phyloP scores from a whole-genome alignment of 2,329 filamentous ascomycete species.

The Gremmenia infestans region DNA sequence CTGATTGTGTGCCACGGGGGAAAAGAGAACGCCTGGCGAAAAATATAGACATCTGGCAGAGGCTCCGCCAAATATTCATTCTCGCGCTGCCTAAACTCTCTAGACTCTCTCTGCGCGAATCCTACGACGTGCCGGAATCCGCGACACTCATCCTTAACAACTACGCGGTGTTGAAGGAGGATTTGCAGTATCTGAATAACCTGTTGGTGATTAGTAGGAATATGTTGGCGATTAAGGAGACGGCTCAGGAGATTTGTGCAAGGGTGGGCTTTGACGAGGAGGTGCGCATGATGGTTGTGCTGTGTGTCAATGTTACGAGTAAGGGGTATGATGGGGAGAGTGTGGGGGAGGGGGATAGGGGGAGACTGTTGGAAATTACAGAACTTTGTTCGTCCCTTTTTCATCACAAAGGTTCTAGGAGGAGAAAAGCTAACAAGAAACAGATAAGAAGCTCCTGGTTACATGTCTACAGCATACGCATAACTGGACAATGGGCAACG shows the following conservation, averaged over 20 bases:
- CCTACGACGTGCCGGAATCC: constrained; percentile 55
- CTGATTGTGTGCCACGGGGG: constrained; percentile 2
- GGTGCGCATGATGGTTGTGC: constrained; percentile 59
- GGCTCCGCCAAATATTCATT: constrained; percentile 56
- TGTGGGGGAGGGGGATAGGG: constrained; percentile 52
- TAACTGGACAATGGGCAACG: constrained; percentile 65
- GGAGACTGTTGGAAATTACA: constrained; percentile 57
- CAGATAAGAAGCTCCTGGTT: constrained; percentile 62
- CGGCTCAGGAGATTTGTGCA: constrained; percentile 61
- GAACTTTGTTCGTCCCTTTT: constrained; percentile 50
- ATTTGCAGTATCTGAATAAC: constrained; percentile 59
- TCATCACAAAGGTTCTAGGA: not conserved
- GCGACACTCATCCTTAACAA: constrained; percentile 59
- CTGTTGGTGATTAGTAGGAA: constrained; percentile 63
- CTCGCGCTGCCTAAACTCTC: constrained; percentile 57
- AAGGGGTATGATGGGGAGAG: constrained; percentile 61
- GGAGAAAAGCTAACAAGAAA: constrained; percentile 1
- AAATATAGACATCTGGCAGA: constrained; percentile 63
- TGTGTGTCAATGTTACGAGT: constrained; percentile 62
- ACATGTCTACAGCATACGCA: constrained; percentile 62
- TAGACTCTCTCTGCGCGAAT: constrained; percentile 52
- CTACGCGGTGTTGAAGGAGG: constrained; percentile 55
- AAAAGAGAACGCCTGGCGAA: constrained; percentile 53
- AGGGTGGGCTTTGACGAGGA: constrained; percentile 61
- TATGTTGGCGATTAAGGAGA: constrained; percentile 58